phyloP scores from a whole-genome alignment of 1,284 basidiomycete genomes.

The Meira nashicola region DNA sequence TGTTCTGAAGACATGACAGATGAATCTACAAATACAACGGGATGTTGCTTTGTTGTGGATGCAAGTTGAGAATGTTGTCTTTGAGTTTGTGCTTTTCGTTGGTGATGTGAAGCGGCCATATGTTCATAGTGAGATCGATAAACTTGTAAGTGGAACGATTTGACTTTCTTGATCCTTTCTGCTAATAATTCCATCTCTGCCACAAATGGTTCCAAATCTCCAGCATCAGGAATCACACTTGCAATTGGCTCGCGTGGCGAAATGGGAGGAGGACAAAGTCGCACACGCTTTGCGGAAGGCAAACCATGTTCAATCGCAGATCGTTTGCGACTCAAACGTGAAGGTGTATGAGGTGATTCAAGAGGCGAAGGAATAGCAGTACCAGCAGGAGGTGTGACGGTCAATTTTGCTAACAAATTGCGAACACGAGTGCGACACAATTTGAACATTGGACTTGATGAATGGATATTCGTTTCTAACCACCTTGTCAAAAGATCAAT shows the following conservation, averaged over 20 bases:
- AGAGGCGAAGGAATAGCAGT: no score
- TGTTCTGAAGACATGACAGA: no score
- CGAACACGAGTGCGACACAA: conserved; percentile 34
- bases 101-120: background rate
- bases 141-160: conserved; percentile 37
- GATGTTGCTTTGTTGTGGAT: no score
- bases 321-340: background rate
- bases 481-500: conserved; percentile 35
- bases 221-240: conserved; percentile 16
- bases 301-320: background rate
- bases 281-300: background rate
- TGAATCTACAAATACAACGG: no score
- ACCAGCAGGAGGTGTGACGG: no score
- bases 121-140: conserved; percentile 36
- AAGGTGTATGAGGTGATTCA: background rate
- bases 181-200: conserved; percentile 35
- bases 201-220: conserved; percentile 33
- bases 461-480: conserved; percentile 36
- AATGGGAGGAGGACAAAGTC: background rate
- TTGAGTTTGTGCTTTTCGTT: no score
- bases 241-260: background rate
- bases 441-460: conserved; percentile 30
- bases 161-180: conserved; percentile 36
- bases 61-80: no score
- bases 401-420: conserved; percentile 17